Percentiles rank a stretch among this genome's conserved stretches.
Evolutionary conservation across 768 basidiomycete species (phyloP).

Genomic region (Lepiota venenata): DNA sequence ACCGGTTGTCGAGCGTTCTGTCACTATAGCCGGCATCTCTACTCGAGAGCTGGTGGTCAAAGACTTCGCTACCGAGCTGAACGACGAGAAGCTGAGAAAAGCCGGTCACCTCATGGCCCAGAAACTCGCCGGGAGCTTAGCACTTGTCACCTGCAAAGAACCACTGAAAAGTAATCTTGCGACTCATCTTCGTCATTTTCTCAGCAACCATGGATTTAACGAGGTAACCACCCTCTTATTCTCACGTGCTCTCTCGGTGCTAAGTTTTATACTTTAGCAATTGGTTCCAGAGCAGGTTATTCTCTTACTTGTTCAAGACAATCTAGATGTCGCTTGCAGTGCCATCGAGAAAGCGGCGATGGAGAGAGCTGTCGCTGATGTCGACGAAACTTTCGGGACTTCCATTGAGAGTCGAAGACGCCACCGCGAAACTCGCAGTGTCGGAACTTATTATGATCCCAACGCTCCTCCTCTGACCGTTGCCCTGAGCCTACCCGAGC

Average conservation of each 20-base stretch:
- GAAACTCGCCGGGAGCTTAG: constrained; percentile 93
- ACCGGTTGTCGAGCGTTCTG: constrained; percentile 96
- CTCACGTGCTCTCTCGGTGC: not conserved
- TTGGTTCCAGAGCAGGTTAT: constrained; percentile 80
- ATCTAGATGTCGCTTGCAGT: constrained; percentile 88
- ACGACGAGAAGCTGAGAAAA: constrained; percentile 86
- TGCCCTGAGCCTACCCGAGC: constrained; percentile 76
- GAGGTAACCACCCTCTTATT: constrained; percentile 47
- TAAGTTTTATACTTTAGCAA: constrained; percentile 35
- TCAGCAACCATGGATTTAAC: constrained; percentile 85
- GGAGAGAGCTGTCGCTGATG: constrained; percentile 90
- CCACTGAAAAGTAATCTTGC: constrained; percentile 91
- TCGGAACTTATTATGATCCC: constrained; percentile 89
- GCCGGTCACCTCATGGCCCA: constrained; percentile 96
- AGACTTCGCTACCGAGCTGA: constrained; percentile 92
- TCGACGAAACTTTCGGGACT: constrained; percentile 82
- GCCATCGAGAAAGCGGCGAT: constrained; percentile 98
- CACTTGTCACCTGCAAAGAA: constrained; percentile 97
- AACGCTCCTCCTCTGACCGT: constrained; percentile 69
- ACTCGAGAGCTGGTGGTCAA: constrained; percentile 93
- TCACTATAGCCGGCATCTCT: constrained; percentile 97
- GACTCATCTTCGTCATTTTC: constrained; percentile 78
- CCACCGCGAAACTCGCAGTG: constrained; percentile 72
- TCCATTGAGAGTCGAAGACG: constrained; percentile 84
- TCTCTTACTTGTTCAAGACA: constrained; percentile 81